Base-by-base conservation (phyloP, 768 basidiomycete species). In the Leucocoprinus sp. region DNA sequence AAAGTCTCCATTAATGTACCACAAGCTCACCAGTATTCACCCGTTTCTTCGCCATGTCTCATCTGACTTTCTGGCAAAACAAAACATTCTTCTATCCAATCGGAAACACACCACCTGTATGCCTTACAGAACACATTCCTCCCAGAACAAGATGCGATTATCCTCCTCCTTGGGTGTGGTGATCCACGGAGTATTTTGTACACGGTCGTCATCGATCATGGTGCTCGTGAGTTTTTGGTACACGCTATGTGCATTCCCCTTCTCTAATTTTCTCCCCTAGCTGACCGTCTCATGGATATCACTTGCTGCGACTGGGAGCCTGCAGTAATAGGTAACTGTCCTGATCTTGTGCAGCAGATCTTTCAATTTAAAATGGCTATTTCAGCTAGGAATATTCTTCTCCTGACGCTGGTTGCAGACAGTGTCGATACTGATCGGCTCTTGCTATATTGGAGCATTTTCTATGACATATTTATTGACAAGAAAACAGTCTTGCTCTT, bases 91-190 rank as follows among this genome's bases (percentile, higher is more conserved):
- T 76, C 60, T 80, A 80, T 55, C 71, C 78, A 1, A 60, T 78
- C 14, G 79, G 80, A 24, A 80, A 80, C 53, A 80, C 79, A 0
- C 65, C 76, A 5, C 70, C 80, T 3, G 59, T 72, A 3, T 71
- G 62, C 37, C 60, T 81, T 11, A 71, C 72, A 2, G 60, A 70
- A 43, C 62, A 69, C 29, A 55, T 81, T 3, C 57, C 72, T 48
- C 68, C n/a, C 70, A 1, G 74, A 75, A 48, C 56, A 66, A 42
- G 42, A 58, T n/a, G 75, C 72, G 4, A 56, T 68, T 14, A 55
- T 78, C 18, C 62, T 82, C 3, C 65, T 78, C 15, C 60, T 79
- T 19, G 78, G 70, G 18, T 80, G 76, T 51, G 77, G 77, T 12
- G 80, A 81, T 51, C 70, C 72, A 12, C 61, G 76, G 23, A 75